A percentile compares a stretch with the other conserved stretches of the same genome.
These are phyloP conservation scores for Lodderomyces oxycetoniae DNA, from an alignment of 1,139 yeast genomes.

Conservation along the genomic window DNA sequence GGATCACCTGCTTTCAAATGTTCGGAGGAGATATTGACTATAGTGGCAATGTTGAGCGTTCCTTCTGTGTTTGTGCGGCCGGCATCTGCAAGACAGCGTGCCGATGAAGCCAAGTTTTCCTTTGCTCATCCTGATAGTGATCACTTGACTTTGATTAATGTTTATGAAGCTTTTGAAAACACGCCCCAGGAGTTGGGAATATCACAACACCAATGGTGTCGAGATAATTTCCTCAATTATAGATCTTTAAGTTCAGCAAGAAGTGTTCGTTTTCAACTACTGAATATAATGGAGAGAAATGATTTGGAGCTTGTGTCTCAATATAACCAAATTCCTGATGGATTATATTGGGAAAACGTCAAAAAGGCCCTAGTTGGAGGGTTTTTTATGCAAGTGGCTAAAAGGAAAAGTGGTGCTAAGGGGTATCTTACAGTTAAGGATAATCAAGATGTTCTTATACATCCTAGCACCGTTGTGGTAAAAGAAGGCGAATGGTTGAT, in stretches of 20 bases:
- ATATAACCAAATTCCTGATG: slow-evolving; percentile 62
- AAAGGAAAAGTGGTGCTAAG: slow-evolving; percentile 66
- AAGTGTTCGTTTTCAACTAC: slow-evolving; percentile 78
- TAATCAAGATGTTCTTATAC: slow-evolving; percentile 90
- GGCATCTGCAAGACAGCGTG: slow-evolving; percentile 77
- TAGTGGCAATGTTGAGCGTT: slow-evolving; percentile 86
- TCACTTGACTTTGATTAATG: slow-evolving; percentile 85
- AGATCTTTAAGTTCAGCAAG: slow-evolving; percentile 81
- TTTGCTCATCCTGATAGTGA: slow-evolving; percentile 97
- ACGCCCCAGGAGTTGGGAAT: slow-evolving; percentile 60
- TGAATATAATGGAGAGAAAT: slow-evolving; percentile 75
- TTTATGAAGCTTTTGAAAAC: slow-evolving; percentile 70
- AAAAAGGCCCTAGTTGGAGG: slow-evolving; percentile 89
- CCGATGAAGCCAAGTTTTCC: slow-evolving; percentile 83
- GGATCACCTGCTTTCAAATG: slow-evolving; percentile 82
- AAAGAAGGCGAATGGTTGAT: slow-evolving; percentile 89
- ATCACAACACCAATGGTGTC: slow-evolving; percentile 79
- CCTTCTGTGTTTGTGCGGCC: slow-evolving; percentile 96
- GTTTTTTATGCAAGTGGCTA: slow-evolving; percentile 97
- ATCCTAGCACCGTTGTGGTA: slow-evolving; percentile 86
- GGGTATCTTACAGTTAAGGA: slow-evolving; percentile 88
- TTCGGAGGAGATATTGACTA: slow-evolving; percentile 81
- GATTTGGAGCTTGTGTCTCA: slow-evolving; percentile 72
- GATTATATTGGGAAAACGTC: slow-evolving; percentile 69
- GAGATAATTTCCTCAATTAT: slow-evolving; percentile 79